These are phyloP conservation scores for Exophiala mesophila DNA, from an alignment of 2,329 filamentous ascomycete genomes.

Conservation along the genomic window DNA sequence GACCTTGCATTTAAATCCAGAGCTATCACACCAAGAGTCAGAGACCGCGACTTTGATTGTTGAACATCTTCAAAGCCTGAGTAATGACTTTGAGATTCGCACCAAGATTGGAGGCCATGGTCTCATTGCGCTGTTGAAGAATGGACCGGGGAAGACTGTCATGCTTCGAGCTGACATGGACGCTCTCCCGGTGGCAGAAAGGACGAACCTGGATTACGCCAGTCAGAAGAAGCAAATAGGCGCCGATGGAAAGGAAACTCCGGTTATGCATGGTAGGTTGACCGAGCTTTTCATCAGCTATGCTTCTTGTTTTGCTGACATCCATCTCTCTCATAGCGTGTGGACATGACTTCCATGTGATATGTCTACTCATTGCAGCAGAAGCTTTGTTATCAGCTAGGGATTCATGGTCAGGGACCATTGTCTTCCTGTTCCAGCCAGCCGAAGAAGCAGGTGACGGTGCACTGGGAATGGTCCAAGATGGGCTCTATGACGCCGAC, in stretches of 20 bases:
- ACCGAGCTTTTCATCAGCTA: not conserved
- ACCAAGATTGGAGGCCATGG: slow-evolving; percentile 43
- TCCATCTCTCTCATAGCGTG: slow-evolving; percentile 26
- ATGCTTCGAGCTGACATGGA: slow-evolving; percentile 48
- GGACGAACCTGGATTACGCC: slow-evolving; percentile 44
- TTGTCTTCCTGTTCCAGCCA: slow-evolving; percentile 64
- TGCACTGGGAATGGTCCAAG: slow-evolving; percentile 58
- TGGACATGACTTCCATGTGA: slow-evolving; percentile 58
- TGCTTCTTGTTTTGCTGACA: too few relatives aligned
- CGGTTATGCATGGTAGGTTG: slow-evolving; percentile 48
- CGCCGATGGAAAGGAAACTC: slow-evolving; percentile 45
- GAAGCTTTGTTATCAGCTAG: slow-evolving; percentile 43
- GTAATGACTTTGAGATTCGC: slow-evolving; percentile 30
- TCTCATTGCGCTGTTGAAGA: slow-evolving; percentile 37
- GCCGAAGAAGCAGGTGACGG: slow-evolving; percentile 60
- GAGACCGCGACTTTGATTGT: slow-evolving; percentile 47
- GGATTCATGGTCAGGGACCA: slow-evolving; percentile 55
- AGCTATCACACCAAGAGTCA: slow-evolving; percentile 53
- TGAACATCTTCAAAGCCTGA: slow-evolving; percentile 33
- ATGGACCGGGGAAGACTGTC: slow-evolving; percentile 40
- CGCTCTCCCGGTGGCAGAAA: slow-evolving; percentile 45
- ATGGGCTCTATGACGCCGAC: slow-evolving; percentile 46
- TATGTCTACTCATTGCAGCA: slow-evolving; percentile 50
- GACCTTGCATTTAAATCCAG: slow-evolving; percentile 54
- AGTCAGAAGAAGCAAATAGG: slow-evolving; percentile 38